Conservation (phyloP, 2,329 filamentous ascomycete species). For the Aspergillus pseudoterreus region DNA sequence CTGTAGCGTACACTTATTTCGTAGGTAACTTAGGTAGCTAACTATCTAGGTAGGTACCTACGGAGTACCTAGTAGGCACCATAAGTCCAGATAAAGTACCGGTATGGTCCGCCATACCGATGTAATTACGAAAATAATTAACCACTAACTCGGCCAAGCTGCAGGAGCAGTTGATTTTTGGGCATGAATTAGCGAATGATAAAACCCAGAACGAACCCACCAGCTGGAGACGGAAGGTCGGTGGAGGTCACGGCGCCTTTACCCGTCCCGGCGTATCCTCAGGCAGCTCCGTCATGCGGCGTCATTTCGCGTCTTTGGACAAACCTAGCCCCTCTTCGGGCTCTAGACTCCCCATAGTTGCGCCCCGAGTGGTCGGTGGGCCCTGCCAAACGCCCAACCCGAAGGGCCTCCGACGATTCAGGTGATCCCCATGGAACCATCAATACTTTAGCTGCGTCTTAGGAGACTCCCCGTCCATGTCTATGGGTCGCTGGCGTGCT, state of each 20-base stretch:
- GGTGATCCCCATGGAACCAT: slow-evolving; percentile 30
- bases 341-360: slow-evolving; percentile 16
- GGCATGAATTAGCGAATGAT: not conserved
- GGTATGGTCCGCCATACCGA: too few relatives aligned
- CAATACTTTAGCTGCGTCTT: slow-evolving; percentile 23
- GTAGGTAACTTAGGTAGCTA: too few relatives aligned
- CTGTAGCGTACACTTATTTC: too few relatives aligned
- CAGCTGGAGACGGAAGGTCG: slow-evolving; percentile 16
- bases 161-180: too few relatives aligned
- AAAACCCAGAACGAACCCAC: slow-evolving; percentile 1
- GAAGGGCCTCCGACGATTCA: slow-evolving; percentile 22
- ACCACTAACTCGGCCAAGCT: too few relatives aligned
- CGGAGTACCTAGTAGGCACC: too few relatives aligned
- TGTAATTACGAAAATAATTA: too few relatives aligned
- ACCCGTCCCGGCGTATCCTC: slow-evolving; percentile 24
- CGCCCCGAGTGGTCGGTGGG: slow-evolving; percentile 8
- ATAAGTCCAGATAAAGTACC: too few relatives aligned
- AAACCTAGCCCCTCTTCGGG: slow-evolving; percentile 17
- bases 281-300: slow-evolving; percentile 13
- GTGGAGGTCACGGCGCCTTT: slow-evolving; percentile 25
- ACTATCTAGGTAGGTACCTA: too few relatives aligned
- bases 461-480: slow-evolving; percentile 31
- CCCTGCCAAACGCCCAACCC: slow-evolving; percentile 19
- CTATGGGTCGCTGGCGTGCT: slow-evolving; percentile 33
- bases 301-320: slow-evolving; percentile 14